Evolutionary conservation across 1,284 basidiomycete genomes (phyloP).

Genomic region (Pterulicium gracile): DNA sequence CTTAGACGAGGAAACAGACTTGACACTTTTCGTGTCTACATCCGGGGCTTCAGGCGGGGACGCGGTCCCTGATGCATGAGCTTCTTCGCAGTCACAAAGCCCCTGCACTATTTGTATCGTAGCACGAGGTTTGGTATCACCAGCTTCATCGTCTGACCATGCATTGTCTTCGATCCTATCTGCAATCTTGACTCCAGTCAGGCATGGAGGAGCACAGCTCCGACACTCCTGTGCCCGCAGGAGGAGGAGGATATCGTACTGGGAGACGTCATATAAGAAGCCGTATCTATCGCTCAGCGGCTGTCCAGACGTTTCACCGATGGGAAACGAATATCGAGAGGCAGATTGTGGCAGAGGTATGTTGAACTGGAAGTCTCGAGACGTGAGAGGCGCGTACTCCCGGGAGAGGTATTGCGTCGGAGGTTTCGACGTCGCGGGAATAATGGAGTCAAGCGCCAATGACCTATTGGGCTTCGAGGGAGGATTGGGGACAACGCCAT

Average conservation of each 20-base stretch:
- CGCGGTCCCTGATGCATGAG: constrained; percentile 14
- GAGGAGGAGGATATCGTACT: constrained; percentile 73
- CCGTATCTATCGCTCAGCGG: constrained; percentile 89
- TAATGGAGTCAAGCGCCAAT: constrained; percentile 86
- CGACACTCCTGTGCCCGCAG: constrained; percentile 63
- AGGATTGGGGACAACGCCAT: constrained; percentile 10
- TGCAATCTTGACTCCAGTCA: constrained; percentile 81
- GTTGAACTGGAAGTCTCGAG: constrained; percentile 57
- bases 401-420: constrained; percentile 74
- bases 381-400: constrained; percentile 58
- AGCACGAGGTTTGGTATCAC: constrained; percentile 10
- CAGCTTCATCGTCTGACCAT: constrained; percentile 54
- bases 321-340: constrained; percentile 41
- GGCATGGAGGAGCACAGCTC: constrained; percentile 69
- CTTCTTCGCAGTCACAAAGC: constrained; percentile 45
- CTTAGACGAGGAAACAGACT: constrained; percentile 42
- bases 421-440: constrained; percentile 76
- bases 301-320: constrained; percentile 44
- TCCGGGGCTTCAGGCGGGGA: constrained; percentile 11
- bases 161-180: constrained; percentile 69
- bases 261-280: constrained; percentile 84
- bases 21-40: constrained; percentile 15
- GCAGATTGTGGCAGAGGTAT: constrained; percentile 48
- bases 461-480: constrained; percentile 33
- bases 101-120: constrained; percentile 51